Evolutionary conservation across 345 rosid genomes (phyloP).

Genomic region (Hirschfeldia incana): DNA sequence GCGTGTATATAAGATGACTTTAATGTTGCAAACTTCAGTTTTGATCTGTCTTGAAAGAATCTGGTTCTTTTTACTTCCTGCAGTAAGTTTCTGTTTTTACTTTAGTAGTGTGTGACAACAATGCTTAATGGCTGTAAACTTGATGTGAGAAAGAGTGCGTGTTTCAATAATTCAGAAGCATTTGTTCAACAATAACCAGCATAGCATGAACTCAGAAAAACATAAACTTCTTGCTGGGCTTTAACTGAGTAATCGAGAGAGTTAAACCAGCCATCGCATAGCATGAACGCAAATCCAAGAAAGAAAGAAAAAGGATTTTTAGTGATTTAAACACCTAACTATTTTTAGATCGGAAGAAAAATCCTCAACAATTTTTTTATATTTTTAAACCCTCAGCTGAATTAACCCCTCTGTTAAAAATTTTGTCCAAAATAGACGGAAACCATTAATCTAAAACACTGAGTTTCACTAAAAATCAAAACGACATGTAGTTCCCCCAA

Average conservation of each 20-base stretch:
- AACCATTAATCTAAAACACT: too few species aligned
- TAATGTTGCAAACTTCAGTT: conserved; percentile 35
- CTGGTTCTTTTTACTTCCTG: conserved; percentile 16
- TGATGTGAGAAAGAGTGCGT: conserved; percentile 17
- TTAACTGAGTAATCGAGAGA: background rate
- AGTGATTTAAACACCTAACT: too few species aligned
- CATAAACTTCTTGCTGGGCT: background rate
- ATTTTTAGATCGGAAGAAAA: too few species aligned
- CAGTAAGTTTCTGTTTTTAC: background rate
- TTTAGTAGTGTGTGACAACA: conserved; percentile 4
- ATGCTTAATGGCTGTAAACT: conserved; percentile 6
- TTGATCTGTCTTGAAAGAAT: conserved; percentile 32
- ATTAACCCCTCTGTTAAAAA: too few species aligned
- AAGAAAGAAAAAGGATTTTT: too few species aligned
- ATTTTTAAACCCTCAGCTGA: too few species aligned
- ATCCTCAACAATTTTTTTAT: too few species aligned
- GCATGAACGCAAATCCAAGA: background rate
- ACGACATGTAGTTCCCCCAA: too few species aligned
- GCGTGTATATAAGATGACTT: conserved; percentile 6
- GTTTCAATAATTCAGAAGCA: conserved; percentile 10
- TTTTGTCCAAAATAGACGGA: too few species aligned
- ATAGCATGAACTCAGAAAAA: background rate
- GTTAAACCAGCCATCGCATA: background rate
- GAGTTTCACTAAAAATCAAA: too few species aligned
- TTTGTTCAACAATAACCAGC: background rate